Percentiles rank a stretch among this genome's conserved stretches.
Conservation (phyloP, 805 yeast genomes). For the Ogataea chonburiensis region DNA sequence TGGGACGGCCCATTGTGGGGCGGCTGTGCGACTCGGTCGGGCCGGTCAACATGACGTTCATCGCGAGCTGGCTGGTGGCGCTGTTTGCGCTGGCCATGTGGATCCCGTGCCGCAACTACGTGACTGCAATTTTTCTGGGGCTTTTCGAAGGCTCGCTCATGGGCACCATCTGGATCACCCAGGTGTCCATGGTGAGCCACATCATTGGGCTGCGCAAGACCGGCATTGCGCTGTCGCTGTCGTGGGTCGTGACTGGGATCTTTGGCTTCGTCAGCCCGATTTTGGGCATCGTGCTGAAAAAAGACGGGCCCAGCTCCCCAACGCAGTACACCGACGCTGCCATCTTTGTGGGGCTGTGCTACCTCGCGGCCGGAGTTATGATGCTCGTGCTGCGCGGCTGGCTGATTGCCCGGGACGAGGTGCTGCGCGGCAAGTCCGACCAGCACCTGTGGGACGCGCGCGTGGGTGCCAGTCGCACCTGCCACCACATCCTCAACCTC, state of each 20-base stretch:
- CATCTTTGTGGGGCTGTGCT: constrained; percentile 58
- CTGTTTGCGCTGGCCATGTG: constrained; percentile 49
- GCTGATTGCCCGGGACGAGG: constrained; percentile 48
- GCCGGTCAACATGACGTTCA: constrained; percentile 44
- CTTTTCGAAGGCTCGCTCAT: constrained; percentile 53
- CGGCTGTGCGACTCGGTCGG: constrained; percentile 50
- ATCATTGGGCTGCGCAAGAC: constrained; percentile 54
- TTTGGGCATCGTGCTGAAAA: constrained; percentile 53
- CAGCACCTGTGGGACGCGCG: constrained; percentile 22
- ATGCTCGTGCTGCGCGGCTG: constrained; percentile 53
- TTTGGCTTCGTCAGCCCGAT: constrained; percentile 59
- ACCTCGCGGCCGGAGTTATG: constrained; percentile 43
- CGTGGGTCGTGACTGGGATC: constrained; percentile 51
- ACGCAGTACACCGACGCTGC: constrained; percentile 52
- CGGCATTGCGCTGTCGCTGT: constrained; percentile 46
- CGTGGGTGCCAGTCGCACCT: constrained; percentile 14
- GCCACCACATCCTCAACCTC: constrained; percentile 10
- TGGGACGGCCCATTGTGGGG: constrained; percentile 60
- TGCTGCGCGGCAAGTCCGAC: constrained; percentile 17
- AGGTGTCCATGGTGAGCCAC: constrained; percentile 50
- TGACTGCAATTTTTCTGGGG: constrained; percentile 53
- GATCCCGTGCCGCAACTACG: constrained; percentile 57
- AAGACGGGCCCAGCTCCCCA: constrained; percentile 37
- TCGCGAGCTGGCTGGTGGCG: constrained; percentile 39
- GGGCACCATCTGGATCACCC: constrained; percentile 61